Percentiles rank a stretch among this genome's conserved stretches.
These are phyloP conservation scores for Lactifluus echinatus DNA, from an alignment of 768 basidiomycete genomes.

Conservation along the genomic window DNA sequence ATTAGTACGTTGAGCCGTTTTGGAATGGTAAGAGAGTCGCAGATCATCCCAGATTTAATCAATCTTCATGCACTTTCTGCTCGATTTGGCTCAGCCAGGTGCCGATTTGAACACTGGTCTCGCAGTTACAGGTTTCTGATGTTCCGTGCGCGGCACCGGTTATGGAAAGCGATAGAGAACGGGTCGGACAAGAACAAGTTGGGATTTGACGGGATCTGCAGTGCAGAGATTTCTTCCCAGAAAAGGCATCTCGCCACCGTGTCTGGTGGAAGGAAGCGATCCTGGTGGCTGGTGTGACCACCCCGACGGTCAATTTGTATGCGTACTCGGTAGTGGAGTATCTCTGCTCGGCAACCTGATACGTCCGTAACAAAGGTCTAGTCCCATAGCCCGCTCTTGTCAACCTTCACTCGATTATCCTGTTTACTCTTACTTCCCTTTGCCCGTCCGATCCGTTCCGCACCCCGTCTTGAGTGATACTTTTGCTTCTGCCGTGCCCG, in stretches of 20 bases:
- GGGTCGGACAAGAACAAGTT: not conserved
- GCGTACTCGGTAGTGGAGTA: constrained; percentile 3
- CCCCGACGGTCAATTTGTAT: too few species aligned
- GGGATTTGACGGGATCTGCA: constrained; percentile 16
- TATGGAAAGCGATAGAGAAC: not conserved
- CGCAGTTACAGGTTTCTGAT: not conserved
- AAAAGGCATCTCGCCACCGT: constrained; percentile 2
- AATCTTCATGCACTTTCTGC: constrained; percentile 9
- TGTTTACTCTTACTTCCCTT: constrained; percentile 84
- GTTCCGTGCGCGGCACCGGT: constrained; percentile 7
- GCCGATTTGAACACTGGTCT: constrained; percentile 2
- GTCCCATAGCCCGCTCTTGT: constrained; percentile 36
- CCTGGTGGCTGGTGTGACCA: not conserved
- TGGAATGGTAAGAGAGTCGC: too few species aligned
- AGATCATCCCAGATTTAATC: constrained; percentile 16
- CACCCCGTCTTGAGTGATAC: constrained; percentile 68
- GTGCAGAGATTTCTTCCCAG: not conserved
- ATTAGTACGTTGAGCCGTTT: not conserved
- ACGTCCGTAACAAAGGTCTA: constrained; percentile 25
- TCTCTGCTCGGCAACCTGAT: constrained; percentile 7
- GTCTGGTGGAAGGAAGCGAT: not conserved
- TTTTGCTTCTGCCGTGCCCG: constrained; percentile 61
- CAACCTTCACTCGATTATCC: constrained; percentile 52
- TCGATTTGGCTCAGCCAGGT: constrained; percentile 5
- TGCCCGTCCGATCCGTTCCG: constrained; percentile 51